Evolutionary conservation across 1,139 yeast genomes (phyloP), one percentile per base, ranked within the genome.

Genomic region (Groenewaldozyma sp.): DNA sequence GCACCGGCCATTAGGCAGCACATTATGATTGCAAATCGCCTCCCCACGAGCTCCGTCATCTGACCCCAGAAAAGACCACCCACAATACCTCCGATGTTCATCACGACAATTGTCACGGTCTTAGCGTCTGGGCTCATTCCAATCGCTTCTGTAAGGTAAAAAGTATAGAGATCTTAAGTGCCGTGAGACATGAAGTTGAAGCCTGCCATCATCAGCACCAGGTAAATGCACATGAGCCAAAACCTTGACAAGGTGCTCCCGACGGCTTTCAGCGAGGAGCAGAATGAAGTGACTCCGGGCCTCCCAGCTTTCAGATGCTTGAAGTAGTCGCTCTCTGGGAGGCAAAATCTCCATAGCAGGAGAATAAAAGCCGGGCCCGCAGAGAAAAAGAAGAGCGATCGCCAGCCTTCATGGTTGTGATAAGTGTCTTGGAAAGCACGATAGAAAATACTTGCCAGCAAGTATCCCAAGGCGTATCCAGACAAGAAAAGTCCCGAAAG

Each of bases 151-250:
- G 61, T 58, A 20, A 73, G 59, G 55, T 71, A 55, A 0, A 76
- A 70, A 28, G 75, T 74, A 54, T 67, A 71, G 43, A 73, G 59
- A 55, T 73, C 78, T 53, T 72, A 78, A 7, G 76, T 67, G 1
- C 76, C 76, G 45, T 73, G 78, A 10, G 76, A 68, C 55, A 68
- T 65, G 53, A 73, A 73, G 54, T 73, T 73, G 56, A 67, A 63
- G 10, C 71, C 73, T 3, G 74, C 58, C 70, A 71, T 65, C 46
- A 71, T 55, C 29, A 72, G 50, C 7, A 72, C 62, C 45, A 72
- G 54, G 49, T 70, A 73, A 35, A 64, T 47, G 45, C 71, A 64
- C 49, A 68, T 55, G 18, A 70, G 55, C 71, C 70, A 71, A 52
- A 63, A 71, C 14, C 17, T 29, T 5, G 33, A 29, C 9, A 29